phyloP scores from a whole-genome alignment of 108 stramenopile genomes.

The Epipyxis sp. region DNA sequence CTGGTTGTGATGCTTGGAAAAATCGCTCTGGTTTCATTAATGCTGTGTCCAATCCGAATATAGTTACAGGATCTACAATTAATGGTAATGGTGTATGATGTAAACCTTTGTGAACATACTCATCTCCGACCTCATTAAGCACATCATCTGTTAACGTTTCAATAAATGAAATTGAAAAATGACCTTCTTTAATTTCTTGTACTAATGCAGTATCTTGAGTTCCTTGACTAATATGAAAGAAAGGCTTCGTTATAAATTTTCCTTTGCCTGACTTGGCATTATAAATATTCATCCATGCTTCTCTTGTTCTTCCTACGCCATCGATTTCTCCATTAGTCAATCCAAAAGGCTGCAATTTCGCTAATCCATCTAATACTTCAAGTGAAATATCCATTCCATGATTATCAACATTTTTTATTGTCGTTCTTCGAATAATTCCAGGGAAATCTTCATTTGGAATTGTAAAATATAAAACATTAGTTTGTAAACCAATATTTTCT shows the following conservation, averaged over 20 bases:
- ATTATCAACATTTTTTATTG: constrained; percentile 70
- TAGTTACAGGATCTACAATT: constrained; percentile 77
- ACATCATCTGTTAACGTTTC: too few relatives aligned
- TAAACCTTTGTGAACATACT: background rate
- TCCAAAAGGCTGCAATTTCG: constrained; percentile 65
- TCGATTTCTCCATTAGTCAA: constrained; percentile 71
- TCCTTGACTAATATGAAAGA: constrained; percentile 81
- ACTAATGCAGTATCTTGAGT: constrained; percentile 78
- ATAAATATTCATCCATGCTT: constrained; percentile 93
- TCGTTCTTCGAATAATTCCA: constrained; percentile 73
- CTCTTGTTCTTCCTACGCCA: constrained; percentile 85
- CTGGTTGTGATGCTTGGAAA: constrained; percentile 17
- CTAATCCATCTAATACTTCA: constrained; percentile 77
- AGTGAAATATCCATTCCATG: constrained; percentile 60
- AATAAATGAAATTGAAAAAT: constrained; percentile 80
- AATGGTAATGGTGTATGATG: constrained; percentile 69
- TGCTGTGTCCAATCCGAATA: constrained; percentile 68
- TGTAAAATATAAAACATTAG: constrained; percentile 75
- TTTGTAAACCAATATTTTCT: constrained; percentile 65
- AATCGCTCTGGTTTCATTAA: background rate
- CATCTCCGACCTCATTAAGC: background rate
- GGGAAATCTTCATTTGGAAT: constrained; percentile 81
- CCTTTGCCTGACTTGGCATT: constrained; percentile 53
- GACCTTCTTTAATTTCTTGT: constrained; percentile 74
- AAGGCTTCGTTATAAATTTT: constrained; percentile 67